Base-by-base conservation (phyloP, 2,329 filamentous ascomycete genomes). In the Trichoderma brevicompactum region DNA sequence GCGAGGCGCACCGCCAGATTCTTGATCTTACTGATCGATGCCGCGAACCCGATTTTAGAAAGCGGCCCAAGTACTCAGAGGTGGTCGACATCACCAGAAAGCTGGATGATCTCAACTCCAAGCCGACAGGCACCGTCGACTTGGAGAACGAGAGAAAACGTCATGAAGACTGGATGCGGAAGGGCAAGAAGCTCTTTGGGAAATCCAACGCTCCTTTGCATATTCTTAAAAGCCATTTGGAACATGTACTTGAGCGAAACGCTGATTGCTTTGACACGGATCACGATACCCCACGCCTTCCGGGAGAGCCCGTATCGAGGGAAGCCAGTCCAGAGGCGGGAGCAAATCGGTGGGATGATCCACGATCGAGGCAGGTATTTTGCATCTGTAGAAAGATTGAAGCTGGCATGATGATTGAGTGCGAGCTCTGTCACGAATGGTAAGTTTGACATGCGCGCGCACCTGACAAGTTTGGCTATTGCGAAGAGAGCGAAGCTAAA, bases 401-500 rank as follows among this genome's bases (percentile, higher is more conserved):
- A 78, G 93, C 94, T 43, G 95, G 95, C 59, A 96, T 98, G 90
- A 99, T 99, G 95, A 98, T 99, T 72, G 95, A 99, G 78, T 99
- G 95, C 76, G 95, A 98, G 76, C 83, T 97, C 44, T 99, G 95
- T 78, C 94, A 97, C 73, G 95, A 99, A 80, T 99, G 95, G 95
- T 94, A 77, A 81, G 88, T 81, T 34, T 44, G 6, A 23, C 38
- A 34, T 44, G n/a, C n/a, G 15, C 1, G 15, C 38, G 23, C 40
- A 15, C 15, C 2, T 15, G 13, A 12, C n/a, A n/a, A 52, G 2
- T 1, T 8, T 19, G 17, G 4, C 10, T 38, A 28, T 32, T n/a
- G 23, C 8, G 6, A 9, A 61, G 34, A 41, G 40, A 36, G 46
- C 48, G 28, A 53, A 38, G 34, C 28, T 36, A 17, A 53, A 13